Evolutionary conservation across 2,329 filamentous ascomycete species (phyloP).

Genomic region (Trichoderma hamatum): DNA sequence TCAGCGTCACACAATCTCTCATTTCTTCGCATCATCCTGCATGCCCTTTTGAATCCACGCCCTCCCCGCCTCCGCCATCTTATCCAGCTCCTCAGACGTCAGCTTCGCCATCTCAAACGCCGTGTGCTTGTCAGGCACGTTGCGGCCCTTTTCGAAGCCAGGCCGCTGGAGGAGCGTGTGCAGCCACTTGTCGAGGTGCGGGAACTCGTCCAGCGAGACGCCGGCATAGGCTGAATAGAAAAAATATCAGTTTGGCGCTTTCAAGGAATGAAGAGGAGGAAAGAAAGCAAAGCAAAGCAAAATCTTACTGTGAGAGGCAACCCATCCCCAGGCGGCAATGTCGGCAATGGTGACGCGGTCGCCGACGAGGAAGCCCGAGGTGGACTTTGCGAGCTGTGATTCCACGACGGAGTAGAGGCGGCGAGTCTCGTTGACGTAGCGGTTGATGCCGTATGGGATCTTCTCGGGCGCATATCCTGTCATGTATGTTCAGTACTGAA

Average conservation of each 20-base stretch:
- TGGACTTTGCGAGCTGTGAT: conserved; percentile 63
- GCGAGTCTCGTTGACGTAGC: conserved; percentile 83
- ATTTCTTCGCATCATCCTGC: conserved; percentile 65
- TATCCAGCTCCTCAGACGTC: conserved; percentile 59
- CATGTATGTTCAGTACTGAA: not conserved
- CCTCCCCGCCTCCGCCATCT: conserved; percentile 54
- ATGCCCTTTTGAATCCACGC: conserved; percentile 71
- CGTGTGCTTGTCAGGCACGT: conserved; percentile 70
- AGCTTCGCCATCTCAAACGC: conserved; percentile 54
- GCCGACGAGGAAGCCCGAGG: conserved; percentile 64
- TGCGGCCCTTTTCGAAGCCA: conserved; percentile 72
- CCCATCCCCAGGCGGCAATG: conserved; percentile 80
- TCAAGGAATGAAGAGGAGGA: not conserved
- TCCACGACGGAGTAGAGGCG: conserved; percentile 80
- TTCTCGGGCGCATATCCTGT: conserved; percentile 75
- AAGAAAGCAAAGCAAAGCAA: not conserved
- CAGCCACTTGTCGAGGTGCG: conserved; percentile 75
- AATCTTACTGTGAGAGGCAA: conserved; percentile 54
- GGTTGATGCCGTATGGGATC: conserved; percentile 79
- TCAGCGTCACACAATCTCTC: conserved; percentile 36
- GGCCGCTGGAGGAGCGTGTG: conserved; percentile 69
- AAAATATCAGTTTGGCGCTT: not conserved
- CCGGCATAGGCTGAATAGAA: conserved; percentile 40
- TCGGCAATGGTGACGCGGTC: conserved; percentile 75
- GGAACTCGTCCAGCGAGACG: conserved; percentile 72